phyloP scores from a whole-genome alignment of 2,329 filamentous ascomycete genomes.

The Blastomyces gilchristii region DNA sequence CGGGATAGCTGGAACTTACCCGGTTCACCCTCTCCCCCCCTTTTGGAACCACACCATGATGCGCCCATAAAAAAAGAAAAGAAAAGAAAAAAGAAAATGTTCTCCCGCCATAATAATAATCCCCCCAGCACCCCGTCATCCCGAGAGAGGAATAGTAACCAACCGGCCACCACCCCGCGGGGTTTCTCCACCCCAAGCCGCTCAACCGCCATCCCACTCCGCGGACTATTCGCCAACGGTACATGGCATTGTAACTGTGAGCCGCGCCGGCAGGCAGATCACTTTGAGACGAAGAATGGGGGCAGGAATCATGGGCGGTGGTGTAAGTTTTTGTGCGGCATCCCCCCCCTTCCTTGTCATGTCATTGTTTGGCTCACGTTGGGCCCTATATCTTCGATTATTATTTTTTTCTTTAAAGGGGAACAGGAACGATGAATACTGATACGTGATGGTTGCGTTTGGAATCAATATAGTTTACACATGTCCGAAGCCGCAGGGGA shows the following conservation, averaged over 20 bases:
- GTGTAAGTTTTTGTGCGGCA: slow-evolving; percentile 30
- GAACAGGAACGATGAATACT: neutral
- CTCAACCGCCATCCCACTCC: slow-evolving; percentile 6
- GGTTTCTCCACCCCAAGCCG: neutral
- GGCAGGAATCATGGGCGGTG: slow-evolving; percentile 46
- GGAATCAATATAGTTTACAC: slow-evolving; percentile 40
- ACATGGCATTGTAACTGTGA: slow-evolving; percentile 48
- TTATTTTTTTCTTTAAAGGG: neutral
- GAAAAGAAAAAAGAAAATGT: neutral
- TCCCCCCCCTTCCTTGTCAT: neutral
- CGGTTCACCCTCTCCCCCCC: no score
- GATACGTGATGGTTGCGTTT: neutral
- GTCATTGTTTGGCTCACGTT: neutral
- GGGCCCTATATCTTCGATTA: neutral
- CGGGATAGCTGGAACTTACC: no score
- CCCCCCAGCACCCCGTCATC: neutral
- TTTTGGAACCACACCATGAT: no score
- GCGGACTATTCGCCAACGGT: slow-evolving; percentile 35
- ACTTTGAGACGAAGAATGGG: slow-evolving; percentile 49
- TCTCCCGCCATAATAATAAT: neutral
- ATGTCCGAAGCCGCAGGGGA: slow-evolving; percentile 42
- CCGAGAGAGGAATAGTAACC: neutral
- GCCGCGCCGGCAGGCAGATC: slow-evolving; percentile 43
- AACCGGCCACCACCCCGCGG: neutral
- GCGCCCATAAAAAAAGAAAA: no score